These are phyloP conservation scores for Mortierella sp. DNA, from an alignment of 371 early-diverging fungal species.

Conservation along the genomic window DNA sequence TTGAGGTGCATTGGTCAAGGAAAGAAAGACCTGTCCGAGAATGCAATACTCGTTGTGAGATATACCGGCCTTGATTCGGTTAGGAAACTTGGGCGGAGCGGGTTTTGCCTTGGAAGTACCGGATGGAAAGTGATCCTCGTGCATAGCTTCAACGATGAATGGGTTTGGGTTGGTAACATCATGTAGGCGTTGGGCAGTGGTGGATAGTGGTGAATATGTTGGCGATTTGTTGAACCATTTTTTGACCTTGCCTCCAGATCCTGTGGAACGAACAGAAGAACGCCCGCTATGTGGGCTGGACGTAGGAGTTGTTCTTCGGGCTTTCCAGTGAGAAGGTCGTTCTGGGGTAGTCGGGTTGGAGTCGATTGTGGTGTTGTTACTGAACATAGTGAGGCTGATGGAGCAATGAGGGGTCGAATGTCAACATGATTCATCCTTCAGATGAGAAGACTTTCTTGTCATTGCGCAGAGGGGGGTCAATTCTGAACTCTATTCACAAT, in stretches of 20 bases:
- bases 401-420: background rate
- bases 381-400: background rate
- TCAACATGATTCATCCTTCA: background rate
- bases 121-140: background rate
- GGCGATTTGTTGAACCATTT: background rate
- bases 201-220: background rate
- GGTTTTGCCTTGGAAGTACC: background rate
- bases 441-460: no score
- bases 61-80: background rate
- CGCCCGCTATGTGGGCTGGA: background rate
- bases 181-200: background rate
- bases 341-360: constrained; percentile 1
- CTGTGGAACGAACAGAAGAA: background rate
- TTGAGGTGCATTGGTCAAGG: background rate
- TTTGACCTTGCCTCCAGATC: background rate
- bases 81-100: background rate
- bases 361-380: background rate
- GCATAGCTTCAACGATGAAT: background rate
- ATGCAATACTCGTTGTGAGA: background rate
- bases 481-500: background rate
- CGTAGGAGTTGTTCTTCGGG: background rate
- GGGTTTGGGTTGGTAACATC: background rate
- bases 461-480: background rate
- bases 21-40: background rate
- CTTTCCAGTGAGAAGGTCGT: background rate